Base-by-base conservation (phyloP, 768 basidiomycete genomes). In the Postia placenta region DNA sequence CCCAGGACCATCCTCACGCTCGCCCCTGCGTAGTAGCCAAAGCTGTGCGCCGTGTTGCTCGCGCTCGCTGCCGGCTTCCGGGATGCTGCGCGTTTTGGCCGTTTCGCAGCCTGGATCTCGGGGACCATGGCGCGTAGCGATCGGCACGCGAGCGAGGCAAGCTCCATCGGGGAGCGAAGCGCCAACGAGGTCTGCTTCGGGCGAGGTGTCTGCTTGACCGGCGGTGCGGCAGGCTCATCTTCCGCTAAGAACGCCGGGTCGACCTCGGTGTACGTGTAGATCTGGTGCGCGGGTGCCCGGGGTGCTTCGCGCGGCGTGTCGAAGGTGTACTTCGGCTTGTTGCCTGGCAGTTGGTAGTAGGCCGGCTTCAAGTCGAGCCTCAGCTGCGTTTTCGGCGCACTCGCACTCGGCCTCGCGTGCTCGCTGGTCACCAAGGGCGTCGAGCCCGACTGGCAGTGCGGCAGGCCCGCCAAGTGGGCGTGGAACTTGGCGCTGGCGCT, bases 261-360 rank as follows among this genome's bases (percentile, higher is more conserved):
- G 30, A 45, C 27, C 19, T 33, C 5, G 17, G 26, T 45, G 33
- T 35, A 36, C 45, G 45, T 45, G 33, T 35, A 35, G 26, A 45
- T 24, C 22, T 45, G 45, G 33, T 45, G 45, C 12, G 36, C 45
- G 33, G 22, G 26, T n/a, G n/a, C n/a, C n/a, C 25, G 42, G 42
- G 11, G 20, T 43, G 9, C 15, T 39, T 39, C 38, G 12, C 20
- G 38, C 20, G 38, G 17, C 38, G 7, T n/a, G n/a, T 22, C 38
- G 15, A n/a, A 7, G 20, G 38, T 17, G n/a, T n/a, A n/a, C n/a
- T n/a, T n/a, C 33, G 38, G 19, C 9, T 6, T 9, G 12, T 17
- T 39, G 38, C 19, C 38, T 17, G 7, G 38, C 25, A 27, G 25
- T 20, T 27, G 23, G 24, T 26, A 44, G 26, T 36, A 36, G 30